phyloP scores from a whole-genome alignment of 768 basidiomycete species.

The Phylloporus sp. region DNA sequence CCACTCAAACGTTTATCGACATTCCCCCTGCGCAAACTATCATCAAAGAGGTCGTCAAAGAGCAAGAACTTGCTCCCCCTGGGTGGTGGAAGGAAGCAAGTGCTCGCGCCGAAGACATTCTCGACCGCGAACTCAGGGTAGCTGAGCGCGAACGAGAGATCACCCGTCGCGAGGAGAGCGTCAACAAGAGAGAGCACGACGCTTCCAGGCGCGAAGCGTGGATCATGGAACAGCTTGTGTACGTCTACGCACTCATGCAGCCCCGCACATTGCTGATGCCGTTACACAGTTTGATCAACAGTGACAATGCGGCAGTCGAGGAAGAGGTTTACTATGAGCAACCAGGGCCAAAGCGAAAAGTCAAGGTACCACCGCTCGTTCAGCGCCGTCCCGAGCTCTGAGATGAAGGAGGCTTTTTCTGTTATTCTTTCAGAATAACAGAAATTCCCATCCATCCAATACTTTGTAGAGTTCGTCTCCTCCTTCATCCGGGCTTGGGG shows the following conservation, averaged over 20 bases:
- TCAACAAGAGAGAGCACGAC: constrained; percentile 83
- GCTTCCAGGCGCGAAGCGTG: constrained; percentile 81
- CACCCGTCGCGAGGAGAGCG: constrained; percentile 76
- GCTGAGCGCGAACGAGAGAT: constrained; percentile 84
- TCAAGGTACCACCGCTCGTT: constrained; percentile 84
- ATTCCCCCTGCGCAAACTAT: constrained; percentile 68
- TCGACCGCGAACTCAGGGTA: constrained; percentile 81
- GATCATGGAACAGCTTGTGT: constrained; percentile 95
- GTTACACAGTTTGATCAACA: constrained; percentile 55
- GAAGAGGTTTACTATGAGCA: constrained; percentile 82
- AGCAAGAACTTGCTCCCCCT: constrained; percentile 71
- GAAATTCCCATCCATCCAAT: constrained; percentile 29
- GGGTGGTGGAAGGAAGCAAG: constrained; percentile 72
- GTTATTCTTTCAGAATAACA: constrained; percentile 30
- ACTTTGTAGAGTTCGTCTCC: constrained; percentile 72
- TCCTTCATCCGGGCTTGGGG: constrained; percentile 92
- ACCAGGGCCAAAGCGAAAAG: constrained; percentile 62
- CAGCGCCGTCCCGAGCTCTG: constrained; percentile 89
- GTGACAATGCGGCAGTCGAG: constrained; percentile 62
- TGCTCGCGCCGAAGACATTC: constrained; percentile 70
- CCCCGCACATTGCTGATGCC: constrained; percentile 2
- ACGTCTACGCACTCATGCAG: constrained; percentile 26
- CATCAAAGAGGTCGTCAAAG: constrained; percentile 84
- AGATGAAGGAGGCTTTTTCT: constrained; percentile 80
- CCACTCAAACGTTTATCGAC: constrained; percentile 48